Evolutionary conservation across 305 asterid species (phyloP).

Genomic region (Euphrasia arctica): DNA sequence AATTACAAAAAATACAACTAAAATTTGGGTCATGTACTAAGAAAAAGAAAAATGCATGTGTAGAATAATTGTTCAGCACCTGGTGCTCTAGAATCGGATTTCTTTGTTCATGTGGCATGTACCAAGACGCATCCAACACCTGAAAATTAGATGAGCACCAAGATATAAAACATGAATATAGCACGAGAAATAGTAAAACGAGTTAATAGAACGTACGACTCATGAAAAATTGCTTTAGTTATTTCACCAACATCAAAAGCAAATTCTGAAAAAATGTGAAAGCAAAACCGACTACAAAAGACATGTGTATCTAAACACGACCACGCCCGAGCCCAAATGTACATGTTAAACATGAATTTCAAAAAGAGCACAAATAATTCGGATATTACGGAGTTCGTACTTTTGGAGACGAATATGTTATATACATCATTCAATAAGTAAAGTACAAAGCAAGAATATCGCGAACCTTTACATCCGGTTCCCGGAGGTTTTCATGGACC

Average conservation of each 20-base stretch:
- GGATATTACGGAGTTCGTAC: not conserved
- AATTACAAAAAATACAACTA: not conserved
- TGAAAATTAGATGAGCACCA: not conserved
- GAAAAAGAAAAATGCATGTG: not conserved
- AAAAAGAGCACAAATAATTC: not conserved
- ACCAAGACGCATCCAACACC: conserved; percentile 5
- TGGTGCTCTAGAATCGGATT: not conserved
- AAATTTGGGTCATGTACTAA: not conserved
- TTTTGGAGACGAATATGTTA: not conserved
- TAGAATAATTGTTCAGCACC: not conserved
- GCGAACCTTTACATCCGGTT: not conserved
- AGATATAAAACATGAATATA: no score
- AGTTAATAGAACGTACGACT: no score
- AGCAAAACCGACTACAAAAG: no score
- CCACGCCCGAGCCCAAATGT: no score
- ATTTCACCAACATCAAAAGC: not conserved
- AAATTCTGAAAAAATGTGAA: not conserved
- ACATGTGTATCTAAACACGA: no score
- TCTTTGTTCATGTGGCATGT: not conserved
- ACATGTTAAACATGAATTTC: not conserved
- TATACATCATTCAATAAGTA: no score
- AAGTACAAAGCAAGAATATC: no score
- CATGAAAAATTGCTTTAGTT: not conserved
- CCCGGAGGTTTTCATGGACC: conserved; percentile 2
- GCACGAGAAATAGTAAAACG: not conserved